Conservation (phyloP, 306 rosid species). For the Pueraria montana region DNA sequence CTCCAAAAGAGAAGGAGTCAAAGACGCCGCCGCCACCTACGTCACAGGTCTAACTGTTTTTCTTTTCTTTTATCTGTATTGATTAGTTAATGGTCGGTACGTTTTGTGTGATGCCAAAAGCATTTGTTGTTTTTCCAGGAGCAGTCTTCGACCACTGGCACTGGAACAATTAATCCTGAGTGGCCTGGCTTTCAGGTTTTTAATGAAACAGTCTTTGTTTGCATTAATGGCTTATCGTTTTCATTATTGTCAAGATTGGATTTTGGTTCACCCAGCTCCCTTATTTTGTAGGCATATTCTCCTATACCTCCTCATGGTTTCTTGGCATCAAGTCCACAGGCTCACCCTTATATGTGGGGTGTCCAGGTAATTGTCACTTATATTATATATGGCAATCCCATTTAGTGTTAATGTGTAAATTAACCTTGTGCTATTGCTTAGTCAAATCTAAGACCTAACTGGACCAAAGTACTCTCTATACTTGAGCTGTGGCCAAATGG, state of each 20-base stretch:
- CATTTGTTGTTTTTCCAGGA: constrained; percentile 65
- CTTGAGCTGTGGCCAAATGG: constrained; percentile 21
- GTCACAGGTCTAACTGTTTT: constrained; percentile 71
- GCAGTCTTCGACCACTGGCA: constrained; percentile 71
- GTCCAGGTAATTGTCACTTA: constrained; percentile 74
- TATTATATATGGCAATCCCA: constrained; percentile 22
- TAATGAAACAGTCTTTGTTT: constrained; percentile 36
- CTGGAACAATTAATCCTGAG: constrained; percentile 85
- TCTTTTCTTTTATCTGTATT: constrained; percentile 23
- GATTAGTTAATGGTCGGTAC: constrained; percentile 24
- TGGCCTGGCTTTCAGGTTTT: constrained; percentile 94
- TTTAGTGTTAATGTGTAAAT: not conserved
- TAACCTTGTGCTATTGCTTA: constrained; percentile 18
- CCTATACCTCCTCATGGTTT: constrained; percentile 94
- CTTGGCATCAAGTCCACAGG: constrained; percentile 94
- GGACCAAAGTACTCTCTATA: constrained; percentile 22
- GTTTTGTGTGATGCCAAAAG: constrained; percentile 21
- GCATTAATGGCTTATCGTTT: constrained; percentile 32
- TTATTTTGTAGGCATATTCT: constrained; percentile 82
- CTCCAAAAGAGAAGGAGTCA: constrained; percentile 77
- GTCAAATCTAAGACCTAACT: constrained; percentile 8
- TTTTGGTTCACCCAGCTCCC: constrained; percentile 41
- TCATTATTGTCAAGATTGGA: constrained; percentile 47
- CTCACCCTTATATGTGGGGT: constrained; percentile 99
- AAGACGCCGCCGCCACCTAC: constrained; percentile 78